Conservation (phyloP, 2,329 filamentous ascomycete genomes). For the Nothomitra cinnamomea region DNA sequence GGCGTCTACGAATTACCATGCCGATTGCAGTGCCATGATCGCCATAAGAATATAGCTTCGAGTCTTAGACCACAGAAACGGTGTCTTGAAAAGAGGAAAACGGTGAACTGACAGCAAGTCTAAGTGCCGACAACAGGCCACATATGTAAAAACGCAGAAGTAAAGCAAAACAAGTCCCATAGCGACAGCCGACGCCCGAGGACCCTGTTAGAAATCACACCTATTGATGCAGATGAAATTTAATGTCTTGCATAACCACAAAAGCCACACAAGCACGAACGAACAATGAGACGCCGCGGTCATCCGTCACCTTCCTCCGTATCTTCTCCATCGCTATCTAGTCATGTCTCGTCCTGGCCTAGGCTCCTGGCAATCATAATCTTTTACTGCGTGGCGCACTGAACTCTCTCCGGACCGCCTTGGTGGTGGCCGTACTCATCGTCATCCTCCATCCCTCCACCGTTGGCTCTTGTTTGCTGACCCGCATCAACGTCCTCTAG, state of each 20-base stretch:
- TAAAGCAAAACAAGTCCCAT: not conserved
- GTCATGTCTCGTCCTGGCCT: not conserved
- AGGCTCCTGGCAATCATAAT: conserved; percentile 1
- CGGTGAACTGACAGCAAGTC: not conserved
- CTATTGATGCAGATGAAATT: conserved; percentile 4
- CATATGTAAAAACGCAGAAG: not conserved
- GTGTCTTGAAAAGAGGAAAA: not conserved
- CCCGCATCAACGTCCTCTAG: conserved; percentile 69
- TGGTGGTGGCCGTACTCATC: conserved; percentile 35
- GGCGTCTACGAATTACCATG: not conserved
- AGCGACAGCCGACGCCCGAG: conserved; percentile 2
- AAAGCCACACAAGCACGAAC: not conserved
- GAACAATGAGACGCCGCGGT: not conserved
- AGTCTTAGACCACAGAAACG: not conserved
- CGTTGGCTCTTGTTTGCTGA: conserved; percentile 50
- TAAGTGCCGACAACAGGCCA: not conserved
- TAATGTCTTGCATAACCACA: not conserved
- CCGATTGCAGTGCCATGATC: not conserved
- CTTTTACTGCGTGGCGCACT: conserved; percentile 33
- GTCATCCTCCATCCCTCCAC: conserved; percentile 52
- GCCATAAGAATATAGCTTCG: not conserved
- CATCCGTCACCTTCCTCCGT: not conserved
- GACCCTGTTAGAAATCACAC: conserved; percentile 3
- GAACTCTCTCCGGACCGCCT: conserved; percentile 30
- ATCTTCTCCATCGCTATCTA: not conserved